Evolutionary conservation across 2,329 filamentous ascomycete species (phyloP).

Genomic region (Botryosphaeria dothidea): DNA sequence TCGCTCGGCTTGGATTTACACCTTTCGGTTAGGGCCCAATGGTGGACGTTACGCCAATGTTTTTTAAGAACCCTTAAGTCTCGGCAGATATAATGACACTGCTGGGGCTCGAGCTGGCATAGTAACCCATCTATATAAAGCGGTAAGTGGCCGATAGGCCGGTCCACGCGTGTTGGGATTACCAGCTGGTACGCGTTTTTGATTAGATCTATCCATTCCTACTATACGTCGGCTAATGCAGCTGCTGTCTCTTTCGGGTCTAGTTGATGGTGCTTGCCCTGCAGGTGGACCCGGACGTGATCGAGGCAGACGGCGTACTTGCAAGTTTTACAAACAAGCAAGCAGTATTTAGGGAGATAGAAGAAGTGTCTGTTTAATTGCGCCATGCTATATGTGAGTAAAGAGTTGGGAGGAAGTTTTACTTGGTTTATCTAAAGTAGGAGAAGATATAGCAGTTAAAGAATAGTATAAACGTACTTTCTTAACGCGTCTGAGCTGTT

Average conservation of each 20-base stretch:
- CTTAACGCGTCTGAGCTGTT: not conserved
- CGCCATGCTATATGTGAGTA: not conserved
- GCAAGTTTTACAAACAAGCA: not conserved
- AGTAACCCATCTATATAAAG: not conserved
- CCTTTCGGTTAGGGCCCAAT: not conserved
- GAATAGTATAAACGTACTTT: not conserved
- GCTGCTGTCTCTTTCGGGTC: not conserved
- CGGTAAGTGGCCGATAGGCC: no score
- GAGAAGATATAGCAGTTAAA: not conserved
- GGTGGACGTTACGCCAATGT: not conserved
- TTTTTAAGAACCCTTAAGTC: not conserved
- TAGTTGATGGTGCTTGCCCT: not conserved
- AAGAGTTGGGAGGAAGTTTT: not conserved
- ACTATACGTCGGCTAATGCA: no score
- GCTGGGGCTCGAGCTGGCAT: not conserved
- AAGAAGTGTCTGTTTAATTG: not conserved
- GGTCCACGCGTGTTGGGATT: no score
- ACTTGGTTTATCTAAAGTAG: not conserved
- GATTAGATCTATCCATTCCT: no score
- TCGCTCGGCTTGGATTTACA: no score
- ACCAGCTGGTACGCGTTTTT: no score
- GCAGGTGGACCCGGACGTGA: not conserved
- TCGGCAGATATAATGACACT: not conserved
- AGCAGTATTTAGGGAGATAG: not conserved
- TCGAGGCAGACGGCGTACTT: not conserved